Evolutionary conservation across 371 early-diverging fungal genomes (phyloP), one percentile per base, ranked within the genome.

Genomic region (Phascolomyces articulosus): DNA sequence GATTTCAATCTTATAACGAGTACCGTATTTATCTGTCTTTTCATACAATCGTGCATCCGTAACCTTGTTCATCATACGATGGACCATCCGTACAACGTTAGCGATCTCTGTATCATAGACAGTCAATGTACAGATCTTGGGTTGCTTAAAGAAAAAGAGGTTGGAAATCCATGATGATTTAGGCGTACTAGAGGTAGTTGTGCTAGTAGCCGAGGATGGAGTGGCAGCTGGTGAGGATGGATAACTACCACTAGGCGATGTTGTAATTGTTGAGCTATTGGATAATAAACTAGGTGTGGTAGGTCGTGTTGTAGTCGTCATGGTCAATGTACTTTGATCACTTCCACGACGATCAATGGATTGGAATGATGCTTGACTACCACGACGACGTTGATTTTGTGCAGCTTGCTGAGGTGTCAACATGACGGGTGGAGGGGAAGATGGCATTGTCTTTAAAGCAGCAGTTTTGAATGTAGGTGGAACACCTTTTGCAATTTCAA

Each of bases 131-230:
- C 80, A 77, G 3, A 65, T 62, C 63, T 82, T 82, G 18, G 82
- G 82, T 23, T 82, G 79, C 58, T 82, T 82, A 40, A 82, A 79
- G 58, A 77, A 70, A 69, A 82, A 82, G 20, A 82, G 70, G 18
- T 79, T 69, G 16, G 70, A 69, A 0, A 82, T 66, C 82, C 82
- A 82, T 3, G 76, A 75, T 0, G 76, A 40, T 38, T 71, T 75
- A 44, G 69, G 67, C 13, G 64, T 40, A 15, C 68, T 26, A 27
- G 71, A 7, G 9, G 38, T 29, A 1, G 34, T 20, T 7, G 49
- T 49, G 6, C n/a, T n/a, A n/a, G n/a, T n/a, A n/a, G n/a, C n/a
- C n/a, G n/a, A n/a, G n/a, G n/a, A n/a, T n/a, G n/a, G n/a, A n/a
- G n/a, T n/a, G n/a, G n/a, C n/a, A n/a, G 54, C 57, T 20, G 57